Base-by-base conservation (phyloP, 2,329 filamentous ascomycete species). In the Aspergillus sp. region DNA sequence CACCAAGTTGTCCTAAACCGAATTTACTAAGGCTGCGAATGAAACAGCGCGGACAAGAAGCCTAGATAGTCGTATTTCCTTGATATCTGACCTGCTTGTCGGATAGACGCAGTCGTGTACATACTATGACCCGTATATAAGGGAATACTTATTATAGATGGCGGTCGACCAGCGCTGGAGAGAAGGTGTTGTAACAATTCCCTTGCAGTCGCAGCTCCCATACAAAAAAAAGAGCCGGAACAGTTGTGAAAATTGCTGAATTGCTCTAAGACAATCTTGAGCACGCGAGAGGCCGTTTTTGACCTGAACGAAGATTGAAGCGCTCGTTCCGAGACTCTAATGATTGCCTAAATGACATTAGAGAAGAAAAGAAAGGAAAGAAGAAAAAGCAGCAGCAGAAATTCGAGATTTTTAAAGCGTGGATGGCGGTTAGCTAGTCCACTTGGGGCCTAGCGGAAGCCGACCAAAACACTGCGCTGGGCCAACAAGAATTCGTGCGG, bases 291-390 rank as follows among this genome's bases (percentile, higher is more conserved):
- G 91, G 85, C 89, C 86, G 79, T 84, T 57, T 57, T 46, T 88
- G 86, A 89, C 87, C 92, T 96, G 91, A 92, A 91, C 88, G 93
- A 92, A 91, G 87, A 98, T 86, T 92, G 91, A 77, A 64, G 22
- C 69, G 87, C 91, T 88, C 91, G 88, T 88, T 91, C 91, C 93
- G 94, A 96, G 95, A 99, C 95, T 99, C 95, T 98, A 98, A 94
- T 91, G 91, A 91, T 87, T 89, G 91, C 89, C 92, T 94, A 84
- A 80, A 76, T 76, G 81, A 85, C 82, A 84, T 84, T 81, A 76
- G 79, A 79, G 77, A 82, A 83, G 77, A 81, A 78, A 82, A 77
- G 78, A 78, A 75, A 74, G 69, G 67, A 70, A 79, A 77, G 74
- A 74, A 75, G 74, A 74, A 41, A 74, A 68, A 64, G 69, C 70